Evolutionary conservation across 176 grass and related monocot genomes (phyloP), one percentile per base, ranked within the genome.

Genomic region (Musa itinerans): DNA sequence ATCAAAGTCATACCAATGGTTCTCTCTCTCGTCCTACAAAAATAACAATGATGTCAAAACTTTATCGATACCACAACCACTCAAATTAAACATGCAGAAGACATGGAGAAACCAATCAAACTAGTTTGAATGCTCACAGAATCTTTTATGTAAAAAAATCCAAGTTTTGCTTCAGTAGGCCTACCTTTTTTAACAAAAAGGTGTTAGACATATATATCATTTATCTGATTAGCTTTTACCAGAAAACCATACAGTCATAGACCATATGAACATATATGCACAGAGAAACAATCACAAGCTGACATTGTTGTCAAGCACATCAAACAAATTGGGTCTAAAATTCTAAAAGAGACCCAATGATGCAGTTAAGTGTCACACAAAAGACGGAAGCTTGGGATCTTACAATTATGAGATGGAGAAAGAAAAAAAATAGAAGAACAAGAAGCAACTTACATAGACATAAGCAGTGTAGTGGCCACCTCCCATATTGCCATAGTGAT

Each of bases 401-500:
- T 50, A 50, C 1, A 52, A 20, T 9, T 21, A 13, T 65, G 9
- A 12, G 34, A 25, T 70, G 34, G 11, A 26, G 17, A 77, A 9
- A 76, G 10, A 51, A 76, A 20, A 23, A 56, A 63, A 63, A 64
- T 9, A 16, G 9, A 19, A 50, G 26, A 69, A 43, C 25, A 76
- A 58, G 8, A 48, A 72, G 62, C 14, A 43, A 88, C 95, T 99
- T 73, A 92, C 91, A 74, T 84, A 81, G 54, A 89, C 88, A 79
- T 84, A 92, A 49, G 96, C 91, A 25, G 96, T 99, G 76, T 92
- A 94, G 74, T 94, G 91, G 48, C 95, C 91, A 66, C 91, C 90
- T 68, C 88, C 95, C 90, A 99, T 87, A 82, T 89, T 90, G 65
- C 95, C 91, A 48, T 89, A 99, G 81, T 94, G 95, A 72, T 88